Evolutionary conservation across 805 yeast species (phyloP).

Genomic region (Schizosaccharomyces lindneri): DNA sequence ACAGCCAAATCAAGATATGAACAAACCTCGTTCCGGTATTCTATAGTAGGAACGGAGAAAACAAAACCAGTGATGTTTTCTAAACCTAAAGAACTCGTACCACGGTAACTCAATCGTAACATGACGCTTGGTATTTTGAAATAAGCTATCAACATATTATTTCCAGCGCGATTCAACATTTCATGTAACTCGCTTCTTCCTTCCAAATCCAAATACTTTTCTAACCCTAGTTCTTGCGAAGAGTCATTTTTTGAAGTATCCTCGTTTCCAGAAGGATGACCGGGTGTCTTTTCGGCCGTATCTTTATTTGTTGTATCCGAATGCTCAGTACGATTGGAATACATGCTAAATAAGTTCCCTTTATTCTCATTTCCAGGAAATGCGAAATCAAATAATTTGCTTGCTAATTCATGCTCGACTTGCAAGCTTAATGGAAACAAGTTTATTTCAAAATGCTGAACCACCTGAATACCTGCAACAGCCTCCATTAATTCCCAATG

Average conservation of each 20-base stretch:
- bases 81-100: constrained; percentile 40
- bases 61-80: constrained; percentile 56
- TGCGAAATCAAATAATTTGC: constrained; percentile 36
- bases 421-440: constrained; percentile 46
- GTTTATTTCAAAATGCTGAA: constrained; percentile 34
- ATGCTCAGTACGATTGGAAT: not conserved
- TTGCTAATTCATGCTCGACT: constrained; percentile 47
- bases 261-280: not conserved
- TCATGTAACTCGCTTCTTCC: constrained; percentile 21
- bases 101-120: constrained; percentile 53
- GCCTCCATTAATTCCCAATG: constrained; percentile 65
- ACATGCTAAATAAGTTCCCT: constrained; percentile 4
- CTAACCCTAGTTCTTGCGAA: not conserved
- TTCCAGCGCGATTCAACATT: constrained; percentile 56
- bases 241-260: not conserved
- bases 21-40: constrained; percentile 41
- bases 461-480: constrained; percentile 74
- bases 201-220: constrained; percentile 2
- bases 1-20: constrained; percentile 41
- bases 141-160: constrained; percentile 39
- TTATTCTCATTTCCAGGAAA: constrained; percentile 26
- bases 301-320: not conserved
- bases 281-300: not conserved
- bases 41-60: constrained; percentile 36
- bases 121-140: constrained; percentile 26